phyloP scores from a whole-genome alignment of 1,139 yeast species.

The Debaryomyces sp. region DNA sequence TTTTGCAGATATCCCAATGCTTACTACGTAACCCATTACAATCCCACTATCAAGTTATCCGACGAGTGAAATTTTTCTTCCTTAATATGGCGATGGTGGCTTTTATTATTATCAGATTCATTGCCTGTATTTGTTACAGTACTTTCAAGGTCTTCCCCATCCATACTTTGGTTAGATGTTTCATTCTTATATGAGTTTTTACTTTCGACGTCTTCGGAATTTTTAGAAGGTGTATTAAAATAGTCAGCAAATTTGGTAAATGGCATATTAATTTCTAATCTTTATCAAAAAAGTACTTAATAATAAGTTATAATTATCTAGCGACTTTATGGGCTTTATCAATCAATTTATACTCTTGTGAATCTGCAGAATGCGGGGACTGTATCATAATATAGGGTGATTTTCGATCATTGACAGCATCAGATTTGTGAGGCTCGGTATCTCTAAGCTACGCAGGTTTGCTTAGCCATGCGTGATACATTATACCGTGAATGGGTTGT shows the following conservation, averaged over 20 bases:
- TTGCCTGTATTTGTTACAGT: background rate
- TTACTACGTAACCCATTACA: constrained; percentile 14
- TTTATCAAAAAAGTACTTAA: background rate
- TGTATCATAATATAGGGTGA: background rate
- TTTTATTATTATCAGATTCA: background rate
- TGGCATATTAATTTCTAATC: constrained; percentile 1
- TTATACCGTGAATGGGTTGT: background rate
- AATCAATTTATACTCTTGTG: background rate
- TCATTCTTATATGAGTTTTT: background rate
- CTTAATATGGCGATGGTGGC: constrained; percentile 17
- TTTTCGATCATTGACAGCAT: background rate
- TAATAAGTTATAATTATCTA: background rate
- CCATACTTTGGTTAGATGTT: background rate
- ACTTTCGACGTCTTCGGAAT: background rate
- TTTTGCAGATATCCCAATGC: background rate
- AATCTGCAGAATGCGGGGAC: constrained; percentile 2
- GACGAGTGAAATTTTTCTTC: constrained; percentile 30
- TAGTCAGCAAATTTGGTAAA: constrained; percentile 4
- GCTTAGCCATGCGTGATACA: background rate
- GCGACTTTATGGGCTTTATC: background rate
- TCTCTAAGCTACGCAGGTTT: background rate
- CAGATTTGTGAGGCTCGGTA: background rate
- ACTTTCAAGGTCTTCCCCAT: background rate
- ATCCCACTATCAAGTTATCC: constrained; percentile 36
- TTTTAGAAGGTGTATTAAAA: constrained; percentile 1